Conservation (phyloP, 2,329 filamentous ascomycete genomes). For the Diaporthe sp. region DNA sequence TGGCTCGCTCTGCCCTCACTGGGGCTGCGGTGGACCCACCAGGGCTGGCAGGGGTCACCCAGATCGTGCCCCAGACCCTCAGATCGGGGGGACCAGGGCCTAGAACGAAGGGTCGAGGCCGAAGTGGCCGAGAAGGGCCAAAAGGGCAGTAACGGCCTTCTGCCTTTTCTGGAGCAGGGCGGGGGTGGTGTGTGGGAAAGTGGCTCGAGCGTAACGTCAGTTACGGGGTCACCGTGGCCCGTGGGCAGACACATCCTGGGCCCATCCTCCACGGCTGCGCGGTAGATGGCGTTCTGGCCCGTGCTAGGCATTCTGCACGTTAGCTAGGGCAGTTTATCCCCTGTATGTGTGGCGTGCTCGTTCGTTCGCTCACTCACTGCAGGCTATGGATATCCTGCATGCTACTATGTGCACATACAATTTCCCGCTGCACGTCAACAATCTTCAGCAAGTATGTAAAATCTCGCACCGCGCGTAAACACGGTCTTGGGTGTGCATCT, state of each 20-base stretch:
- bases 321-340: no score
- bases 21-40: slow-evolving; percentile 4
- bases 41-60: slow-evolving; percentile 6
- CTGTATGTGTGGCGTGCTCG: background rate
- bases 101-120: slow-evolving; percentile 16
- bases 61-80: slow-evolving; percentile 2
- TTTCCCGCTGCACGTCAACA: background rate
- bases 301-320: background rate
- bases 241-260: slow-evolving; percentile 14
- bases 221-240: slow-evolving; percentile 27
- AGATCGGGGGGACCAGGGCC: slow-evolving; percentile 13
- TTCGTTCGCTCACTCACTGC: no score
- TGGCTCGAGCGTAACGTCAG: slow-evolving; percentile 10
- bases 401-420: no score
- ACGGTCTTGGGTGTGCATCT: no score
- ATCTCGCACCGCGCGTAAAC: background rate
- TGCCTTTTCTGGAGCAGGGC: background rate
- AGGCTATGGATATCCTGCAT: background rate
- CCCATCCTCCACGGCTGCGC: background rate
- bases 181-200: slow-evolving; percentile 10
- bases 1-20: background rate
- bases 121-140: background rate
- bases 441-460: background rate
- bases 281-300: background rate
- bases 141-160: background rate